Percentiles rank a stretch among this genome's conserved stretches.
These are phyloP conservation scores for Tylopilus sp. DNA, from an alignment of 768 basidiomycete species.

Conservation along the genomic window DNA sequence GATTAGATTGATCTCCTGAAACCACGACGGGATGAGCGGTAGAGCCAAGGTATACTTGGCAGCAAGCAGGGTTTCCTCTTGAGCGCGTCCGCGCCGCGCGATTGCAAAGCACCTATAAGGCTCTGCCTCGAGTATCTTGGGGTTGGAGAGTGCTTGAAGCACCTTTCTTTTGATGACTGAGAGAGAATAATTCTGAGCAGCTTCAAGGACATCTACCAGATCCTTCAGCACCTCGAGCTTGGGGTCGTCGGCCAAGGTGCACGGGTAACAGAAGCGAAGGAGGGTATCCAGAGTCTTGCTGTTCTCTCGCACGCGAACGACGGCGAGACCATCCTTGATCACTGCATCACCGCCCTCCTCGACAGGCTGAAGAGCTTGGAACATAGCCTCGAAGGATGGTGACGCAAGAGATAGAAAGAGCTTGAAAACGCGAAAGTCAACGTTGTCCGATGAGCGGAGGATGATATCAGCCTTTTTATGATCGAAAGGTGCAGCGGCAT, in stretches of 20 bases:
- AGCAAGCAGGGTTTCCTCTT: constrained; percentile 24
- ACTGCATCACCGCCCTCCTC: not conserved
- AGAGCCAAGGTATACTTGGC: constrained; percentile 27
- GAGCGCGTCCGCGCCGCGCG: constrained; percentile 23
- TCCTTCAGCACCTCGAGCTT: constrained; percentile 10
- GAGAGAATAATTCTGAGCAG: constrained; percentile 14
- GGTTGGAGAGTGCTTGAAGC: constrained; percentile 17
- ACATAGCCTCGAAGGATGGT: constrained; percentile 32
- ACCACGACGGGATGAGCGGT: constrained; percentile 20
- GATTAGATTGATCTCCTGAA: constrained; percentile 27
- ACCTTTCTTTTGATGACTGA: constrained; percentile 14
- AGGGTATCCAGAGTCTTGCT: constrained; percentile 23
- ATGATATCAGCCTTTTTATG: constrained; percentile 23
- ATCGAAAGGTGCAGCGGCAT: constrained; percentile 21
- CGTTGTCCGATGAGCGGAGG: constrained; percentile 24
- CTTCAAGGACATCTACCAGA: constrained; percentile 7
- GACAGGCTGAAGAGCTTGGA: constrained; percentile 28
- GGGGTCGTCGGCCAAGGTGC: constrained; percentile 20
- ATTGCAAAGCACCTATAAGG: constrained; percentile 27
- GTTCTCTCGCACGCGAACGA: constrained; percentile 20
- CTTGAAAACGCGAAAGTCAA: constrained; percentile 32
- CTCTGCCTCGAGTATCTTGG: constrained; percentile 4
- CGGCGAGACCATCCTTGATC: constrained; percentile 16
- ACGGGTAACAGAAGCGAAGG: constrained; percentile 28
- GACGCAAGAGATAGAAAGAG: constrained; percentile 33